phyloP scores from a whole-genome alignment of 805 yeast species.

The Nadsonia fulvescens region DNA sequence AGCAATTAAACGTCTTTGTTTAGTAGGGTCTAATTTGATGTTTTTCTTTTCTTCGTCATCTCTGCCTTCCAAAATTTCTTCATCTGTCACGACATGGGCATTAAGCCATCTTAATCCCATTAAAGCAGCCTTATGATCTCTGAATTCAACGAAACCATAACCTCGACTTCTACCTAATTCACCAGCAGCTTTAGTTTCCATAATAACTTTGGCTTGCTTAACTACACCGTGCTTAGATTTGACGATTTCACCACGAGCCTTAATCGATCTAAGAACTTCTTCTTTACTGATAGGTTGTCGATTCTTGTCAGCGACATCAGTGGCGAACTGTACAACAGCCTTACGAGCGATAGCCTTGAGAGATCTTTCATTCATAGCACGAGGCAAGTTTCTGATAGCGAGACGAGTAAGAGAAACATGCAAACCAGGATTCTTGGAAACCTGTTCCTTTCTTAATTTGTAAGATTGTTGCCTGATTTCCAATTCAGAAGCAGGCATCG shows the following conservation, averaged over 20 bases:
- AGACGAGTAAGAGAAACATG: constrained; percentile 89
- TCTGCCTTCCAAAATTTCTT: constrained; percentile 32
- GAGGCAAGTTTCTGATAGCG: constrained; percentile 85
- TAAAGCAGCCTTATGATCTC: constrained; percentile 81
- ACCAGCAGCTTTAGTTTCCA: constrained; percentile 81
- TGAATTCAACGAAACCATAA: constrained; percentile 84
- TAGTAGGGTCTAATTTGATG: constrained; percentile 17
- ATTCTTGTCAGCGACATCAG: constrained; percentile 52
- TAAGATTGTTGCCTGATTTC: constrained; percentile 80
- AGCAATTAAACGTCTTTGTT: constrained; percentile 63
- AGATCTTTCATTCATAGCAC: constrained; percentile 77
- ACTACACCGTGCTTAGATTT: constrained; percentile 80
- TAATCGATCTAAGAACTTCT: constrained; percentile 65
- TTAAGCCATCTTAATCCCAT: constrained; percentile 97
- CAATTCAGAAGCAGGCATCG: constrained; percentile 53
- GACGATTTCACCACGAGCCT: constrained; percentile 25
- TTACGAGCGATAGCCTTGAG: constrained; percentile 84
- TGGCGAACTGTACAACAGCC: constrained; percentile 88
- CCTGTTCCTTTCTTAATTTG: constrained; percentile 71
- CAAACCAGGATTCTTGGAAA: constrained; percentile 75
- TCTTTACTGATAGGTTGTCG: constrained; percentile 84
- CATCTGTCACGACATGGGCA: constrained; percentile 65
- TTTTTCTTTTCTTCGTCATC: constrained; percentile 10
- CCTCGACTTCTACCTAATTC: constrained; percentile 86
- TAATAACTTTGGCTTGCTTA: constrained; percentile 80